phyloP scores from a whole-genome alignment of 2,329 filamentous ascomycete genomes.

The Talaromyces sp. region DNA sequence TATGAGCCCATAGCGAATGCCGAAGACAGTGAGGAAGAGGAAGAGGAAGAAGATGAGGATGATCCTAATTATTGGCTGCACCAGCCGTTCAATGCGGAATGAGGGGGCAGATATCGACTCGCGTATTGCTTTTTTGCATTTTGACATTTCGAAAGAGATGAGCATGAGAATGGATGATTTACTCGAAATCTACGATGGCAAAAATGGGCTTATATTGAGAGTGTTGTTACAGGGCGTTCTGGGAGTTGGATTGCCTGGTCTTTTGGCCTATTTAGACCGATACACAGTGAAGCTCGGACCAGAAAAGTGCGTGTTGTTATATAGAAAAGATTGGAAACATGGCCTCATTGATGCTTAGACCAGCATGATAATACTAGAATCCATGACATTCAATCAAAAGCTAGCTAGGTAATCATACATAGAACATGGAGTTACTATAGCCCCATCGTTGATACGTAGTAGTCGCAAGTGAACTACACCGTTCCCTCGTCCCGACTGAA shows the following conservation, averaged over 20 bases:
- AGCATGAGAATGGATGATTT: neutral
- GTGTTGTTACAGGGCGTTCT: neutral
- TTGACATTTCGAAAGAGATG: too few relatives aligned
- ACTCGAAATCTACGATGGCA: neutral
- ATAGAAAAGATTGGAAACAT: neutral
- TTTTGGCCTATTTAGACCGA: neutral
- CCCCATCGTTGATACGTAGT: neutral
- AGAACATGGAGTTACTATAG: neutral
- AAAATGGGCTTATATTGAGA: neutral
- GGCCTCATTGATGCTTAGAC: neutral
- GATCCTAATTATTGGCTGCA: neutral
- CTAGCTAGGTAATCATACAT: constrained; percentile 11
- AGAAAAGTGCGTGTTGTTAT: neutral
- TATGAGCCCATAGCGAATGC: neutral
- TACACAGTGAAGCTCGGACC: neutral
- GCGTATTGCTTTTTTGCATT: too few relatives aligned
- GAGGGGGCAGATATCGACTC: too few relatives aligned
- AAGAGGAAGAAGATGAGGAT: neutral
- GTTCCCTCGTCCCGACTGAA: neutral
- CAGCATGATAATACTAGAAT: neutral
- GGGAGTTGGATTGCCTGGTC: neutral
- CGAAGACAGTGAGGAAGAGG: neutral
- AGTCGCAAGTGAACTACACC: neutral
- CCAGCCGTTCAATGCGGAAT: too few relatives aligned
- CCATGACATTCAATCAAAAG: neutral